Evolutionary conservation across 192 early-diverging fungal species (phyloP).

Genomic region (Coemansia sp.): DNA sequence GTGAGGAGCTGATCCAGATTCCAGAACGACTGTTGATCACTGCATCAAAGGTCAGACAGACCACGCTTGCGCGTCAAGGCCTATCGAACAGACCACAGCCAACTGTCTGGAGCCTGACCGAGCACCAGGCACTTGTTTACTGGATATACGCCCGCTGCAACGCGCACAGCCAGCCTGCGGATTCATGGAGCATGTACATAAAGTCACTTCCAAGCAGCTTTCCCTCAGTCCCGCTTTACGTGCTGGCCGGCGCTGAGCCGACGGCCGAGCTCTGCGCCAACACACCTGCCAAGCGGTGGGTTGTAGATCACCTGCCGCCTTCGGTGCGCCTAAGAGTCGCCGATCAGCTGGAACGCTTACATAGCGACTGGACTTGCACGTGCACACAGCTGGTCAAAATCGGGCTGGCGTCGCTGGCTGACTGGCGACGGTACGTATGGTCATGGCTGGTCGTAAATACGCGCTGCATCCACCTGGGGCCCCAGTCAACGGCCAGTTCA

Average conservation of each 20-base stretch:
- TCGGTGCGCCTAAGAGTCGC: slow-evolving; percentile 7
- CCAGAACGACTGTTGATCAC: slow-evolving; percentile 42
- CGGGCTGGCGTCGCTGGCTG: background rate
- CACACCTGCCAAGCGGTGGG: slow-evolving; percentile 9
- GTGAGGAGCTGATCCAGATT: slow-evolving; percentile 29
- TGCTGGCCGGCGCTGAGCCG: slow-evolving; percentile 19
- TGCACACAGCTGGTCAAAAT: background rate
- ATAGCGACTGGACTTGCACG: slow-evolving; percentile 23
- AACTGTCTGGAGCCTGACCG: slow-evolving; percentile 10
- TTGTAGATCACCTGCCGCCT: slow-evolving; percentile 20
- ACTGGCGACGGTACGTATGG: slow-evolving; percentile 40
- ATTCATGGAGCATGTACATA: slow-evolving; percentile 21
- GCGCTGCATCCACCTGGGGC: slow-evolving; percentile 45
- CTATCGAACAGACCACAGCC: background rate
- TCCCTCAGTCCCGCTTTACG: slow-evolving; percentile 29
- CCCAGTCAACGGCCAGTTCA: too few relatives aligned
- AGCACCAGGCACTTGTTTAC: slow-evolving; percentile 39
- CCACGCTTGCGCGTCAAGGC: background rate
- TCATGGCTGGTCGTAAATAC: slow-evolving; percentile 44
- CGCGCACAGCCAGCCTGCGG: background rate
- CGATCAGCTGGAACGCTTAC: slow-evolving; percentile 24
- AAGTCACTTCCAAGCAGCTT: slow-evolving; percentile 30
- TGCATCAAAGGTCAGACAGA: slow-evolving; percentile 23
- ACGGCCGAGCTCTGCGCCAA: background rate
- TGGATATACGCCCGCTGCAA: slow-evolving; percentile 22